phyloP scores from a whole-genome alignment of 2,329 filamentous ascomycete species.

The Beauveria scarabaeidicola region DNA sequence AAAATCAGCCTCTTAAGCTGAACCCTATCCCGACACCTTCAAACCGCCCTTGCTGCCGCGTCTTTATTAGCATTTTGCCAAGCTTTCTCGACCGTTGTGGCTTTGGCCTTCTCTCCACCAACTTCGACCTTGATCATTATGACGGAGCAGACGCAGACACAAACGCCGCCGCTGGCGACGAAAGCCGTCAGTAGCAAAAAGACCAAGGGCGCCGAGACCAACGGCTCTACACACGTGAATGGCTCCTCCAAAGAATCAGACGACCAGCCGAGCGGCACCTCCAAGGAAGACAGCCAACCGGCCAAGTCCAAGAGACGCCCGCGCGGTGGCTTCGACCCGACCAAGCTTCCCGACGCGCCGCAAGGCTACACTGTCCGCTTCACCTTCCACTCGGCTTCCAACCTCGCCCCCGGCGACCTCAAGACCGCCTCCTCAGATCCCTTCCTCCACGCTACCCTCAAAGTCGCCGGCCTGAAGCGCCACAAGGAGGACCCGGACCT shows the following conservation, averaged over 20 bases:
- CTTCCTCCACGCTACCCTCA: slow-evolving; percentile 69
- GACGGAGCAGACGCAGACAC: neutral
- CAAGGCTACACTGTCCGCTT: slow-evolving; percentile 80
- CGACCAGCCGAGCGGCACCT: neutral
- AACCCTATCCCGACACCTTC: neutral
- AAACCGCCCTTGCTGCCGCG: neutral
- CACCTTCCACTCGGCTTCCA: slow-evolving; percentile 70
- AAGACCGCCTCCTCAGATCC: slow-evolving; percentile 73
- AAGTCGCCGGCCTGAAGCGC: slow-evolving; percentile 56
- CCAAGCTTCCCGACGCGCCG: slow-evolving; percentile 64
- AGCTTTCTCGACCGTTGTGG: slow-evolving; percentile 6
- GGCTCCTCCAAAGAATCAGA: neutral
- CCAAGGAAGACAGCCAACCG: slow-evolving; percentile 1
- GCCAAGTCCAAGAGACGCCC: slow-evolving; percentile 29
- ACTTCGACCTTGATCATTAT: neutral
- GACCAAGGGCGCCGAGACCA: neutral
- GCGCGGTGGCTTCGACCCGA: slow-evolving; percentile 70
- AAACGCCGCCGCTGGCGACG: neutral
- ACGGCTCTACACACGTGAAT: neutral
- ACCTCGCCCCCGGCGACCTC: slow-evolving; percentile 77
- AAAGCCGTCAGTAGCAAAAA: neutral
- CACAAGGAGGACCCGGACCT: slow-evolving; percentile 82
- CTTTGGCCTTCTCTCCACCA: neutral
- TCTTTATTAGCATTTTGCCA: slow-evolving; percentile 3
- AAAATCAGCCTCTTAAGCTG: neutral